Evolutionary conservation across 192 early-diverging fungal species (phyloP), one percentile per base, ranked within the genome.

Genomic region (Pilobolus umbonatus): DNA sequence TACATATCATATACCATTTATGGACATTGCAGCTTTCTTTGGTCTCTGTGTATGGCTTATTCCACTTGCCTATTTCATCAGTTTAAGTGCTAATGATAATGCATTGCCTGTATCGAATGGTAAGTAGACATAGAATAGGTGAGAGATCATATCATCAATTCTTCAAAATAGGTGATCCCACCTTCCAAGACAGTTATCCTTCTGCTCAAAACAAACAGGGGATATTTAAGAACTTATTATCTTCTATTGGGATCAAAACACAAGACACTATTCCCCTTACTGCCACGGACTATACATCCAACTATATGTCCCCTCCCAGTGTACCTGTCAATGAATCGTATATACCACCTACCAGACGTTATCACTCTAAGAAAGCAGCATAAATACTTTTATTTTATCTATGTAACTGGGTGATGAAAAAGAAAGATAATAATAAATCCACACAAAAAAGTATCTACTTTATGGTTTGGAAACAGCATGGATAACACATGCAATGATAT

Each of bases 11-110:
- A 85, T 76, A 62, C 78, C 81, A 26, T 93, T 96, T 61, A 68
- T 77, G 57, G 88, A 92, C 50, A 87, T 95, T 48, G 88, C 89
- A 45, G 78, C 89, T 17, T 95, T 96, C 76, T 97, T 98, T 76
- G 92, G 90, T 17, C 80, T 97, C 57, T 87, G 86, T 62, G 90
- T 98, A 7, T 98, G 96, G 96, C 61, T 96, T 47, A 79, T 98
- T 8, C 96, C 96, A 3, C 88, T 98, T 55, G 71, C 86, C 17
- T 92, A 90, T 67, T 95, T 98, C 61, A 88, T 98, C 61, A 93
- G 90, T 34, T 76, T 95, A 47, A 92, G 88, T 60, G 90, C 94
- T n/a, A 90, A 90, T 59, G 91, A 94, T 51, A 85, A 89, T 62
- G 85, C 88, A 0, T 69, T 94, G 25, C 91, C 91, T 8, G 40